Base-by-base conservation (phyloP, 345 rosid genomes). In the Acer campestre region DNA sequence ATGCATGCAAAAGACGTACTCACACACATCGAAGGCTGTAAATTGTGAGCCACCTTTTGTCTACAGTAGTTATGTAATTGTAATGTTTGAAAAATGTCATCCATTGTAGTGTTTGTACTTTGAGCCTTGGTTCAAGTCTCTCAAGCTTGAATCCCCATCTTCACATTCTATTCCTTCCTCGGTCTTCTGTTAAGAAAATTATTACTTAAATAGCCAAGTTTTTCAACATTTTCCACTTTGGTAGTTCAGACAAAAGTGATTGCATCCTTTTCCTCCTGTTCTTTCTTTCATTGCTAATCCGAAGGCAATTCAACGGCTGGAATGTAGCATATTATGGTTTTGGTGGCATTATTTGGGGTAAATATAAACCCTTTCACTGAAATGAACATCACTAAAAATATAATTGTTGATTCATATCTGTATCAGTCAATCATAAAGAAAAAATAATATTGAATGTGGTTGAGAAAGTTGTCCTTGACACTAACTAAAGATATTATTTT, bases 331-430 rank as follows among this genome's bases (percentile, higher is more conserved):
- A 18, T 51, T 14, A 51, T 49, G 14, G 16, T 49, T 49, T 49
- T 35, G 56, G 18, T 51, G n/a, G 56, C 58, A 14, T 14, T 16
- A 16, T 16, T 53, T 53, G 13, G 20, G n/a, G 58, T 53, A 53
- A 53, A 53, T 53, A 53, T 16, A 53, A 53, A 53, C n/a, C n/a
- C 3, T 3, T 22, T 69, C 53, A 22, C 31, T 7, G 46, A 49
- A 17, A 69, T 69, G 27, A 23, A n/a, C 61, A 49, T 48, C 20
- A 46, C 12, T 53, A 16, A 49, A 68, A 38, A 49, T 10, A 61
- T 70, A 35, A 35, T 62, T 67, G n/a, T 70, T 69, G 62, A 70
- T 62, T 51, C 23, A 23, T 40, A 18, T 67, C 55, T 51, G 11
- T 68, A 53, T 51, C 53, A 31, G 42, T 71, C 27, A 53, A 38